Percentiles rank a stretch among this genome's conserved stretches.
These are phyloP conservation scores for Fagopyrum tataricum DNA, from an alignment of 148 eudicot genomes.

Conservation along the genomic window DNA sequence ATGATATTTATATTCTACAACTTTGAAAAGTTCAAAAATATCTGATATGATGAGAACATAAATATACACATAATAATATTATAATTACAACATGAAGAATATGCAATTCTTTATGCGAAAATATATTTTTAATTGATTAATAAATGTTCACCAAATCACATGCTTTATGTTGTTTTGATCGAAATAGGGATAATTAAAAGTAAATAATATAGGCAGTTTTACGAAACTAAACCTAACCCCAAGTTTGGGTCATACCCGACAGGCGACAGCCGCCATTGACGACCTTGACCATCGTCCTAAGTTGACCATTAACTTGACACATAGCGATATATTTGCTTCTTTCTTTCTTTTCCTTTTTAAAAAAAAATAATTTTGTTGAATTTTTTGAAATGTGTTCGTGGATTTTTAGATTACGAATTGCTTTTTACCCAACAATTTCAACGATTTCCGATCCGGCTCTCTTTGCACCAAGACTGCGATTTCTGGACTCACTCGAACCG, in stretches of 20 bases:
- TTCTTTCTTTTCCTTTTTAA: neutral
- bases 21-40: neutral
- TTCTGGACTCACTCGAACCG: too few species aligned
- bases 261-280: slow-evolving; percentile 5
- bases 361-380: too few species aligned
- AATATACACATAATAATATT: too few species aligned
- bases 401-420: neutral
- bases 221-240: neutral
- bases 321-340: neutral
- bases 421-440: too few species aligned
- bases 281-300: slow-evolving; percentile 3
- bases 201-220: neutral
- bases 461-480: too few species aligned
- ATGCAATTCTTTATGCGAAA: too few species aligned
- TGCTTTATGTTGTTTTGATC: too few species aligned
- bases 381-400: too few species aligned
- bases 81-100: too few species aligned
- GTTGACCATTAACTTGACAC: neutral
- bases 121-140: too few species aligned
- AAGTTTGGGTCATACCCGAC: neutral
- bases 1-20: neutral
- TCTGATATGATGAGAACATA: neutral
- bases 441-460: too few species aligned
- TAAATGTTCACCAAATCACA: too few species aligned
- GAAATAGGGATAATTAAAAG: neutral